Evolutionary conservation across 352 stramenopile species (phyloP), one percentile per base, ranked within the genome.

Genomic region (Achlya hypogyna): DNA sequence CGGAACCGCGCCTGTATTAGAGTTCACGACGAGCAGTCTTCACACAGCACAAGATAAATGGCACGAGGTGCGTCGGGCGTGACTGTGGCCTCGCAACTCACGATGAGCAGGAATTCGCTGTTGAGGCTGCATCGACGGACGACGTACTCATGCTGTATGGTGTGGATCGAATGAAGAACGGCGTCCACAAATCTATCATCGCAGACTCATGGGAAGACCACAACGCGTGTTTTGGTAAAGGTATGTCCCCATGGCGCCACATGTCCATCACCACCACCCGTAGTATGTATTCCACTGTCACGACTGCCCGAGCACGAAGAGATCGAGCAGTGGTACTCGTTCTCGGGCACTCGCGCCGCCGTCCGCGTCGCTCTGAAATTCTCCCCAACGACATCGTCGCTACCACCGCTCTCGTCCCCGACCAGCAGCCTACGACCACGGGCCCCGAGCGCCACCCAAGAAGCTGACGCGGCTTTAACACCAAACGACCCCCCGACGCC

Each of bases 291-390:
- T 20, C 84, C 84, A 12, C 72, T 94, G 9, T 66, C 74, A 4
- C 77, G 84, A 0, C 75, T 95, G 1, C 78, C 81, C 14, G 77
- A 90, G 70, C 75, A 75, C n/a, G 81, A 95, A 63, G 83, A 88
- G 51, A 77, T 95, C 32, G 84, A 93, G 69, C 86, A 93, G 34
- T 95, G 84, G 86, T 95, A 93, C 59, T 75, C 82, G 8, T 72
- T 95, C 25, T 64, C 78, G 20, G 75, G 74, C 12, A 64, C 88
- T 16, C 78, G 82, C 10, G 80, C 82, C 27, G 82, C 84, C 14
- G 65, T 95, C n/a, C 75, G 82, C 2, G 73, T 95, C 5, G 86
- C 80, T 4, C 54, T 93, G 14, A 91, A 78, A 54, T 94, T 92
- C 59, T 70, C 73, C 4, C 59, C 68, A 6, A 64, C 40, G 0